phyloP scores from a whole-genome alignment of 176 grass and related monocot genomes.

The Hyparrhenia diplandra region DNA sequence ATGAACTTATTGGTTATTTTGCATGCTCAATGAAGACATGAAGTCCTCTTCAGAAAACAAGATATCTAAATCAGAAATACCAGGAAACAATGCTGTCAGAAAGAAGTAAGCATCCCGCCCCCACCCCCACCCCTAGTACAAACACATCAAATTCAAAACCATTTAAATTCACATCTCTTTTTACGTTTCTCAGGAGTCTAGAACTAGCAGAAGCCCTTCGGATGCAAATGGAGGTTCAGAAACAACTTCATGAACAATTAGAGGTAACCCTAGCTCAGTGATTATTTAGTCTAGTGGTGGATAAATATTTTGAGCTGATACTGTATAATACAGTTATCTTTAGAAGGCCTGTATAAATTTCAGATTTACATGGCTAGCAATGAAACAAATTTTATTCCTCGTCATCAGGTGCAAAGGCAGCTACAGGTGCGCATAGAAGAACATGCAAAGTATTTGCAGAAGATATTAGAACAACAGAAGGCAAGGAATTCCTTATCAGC shows the following conservation, averaged over 20 bases:
- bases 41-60: constrained; percentile 52
- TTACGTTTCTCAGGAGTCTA: constrained; percentile 33
- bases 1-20: constrained; percentile 1
- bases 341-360: not conserved
- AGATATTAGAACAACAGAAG: constrained; percentile 74
- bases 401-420: constrained; percentile 64
- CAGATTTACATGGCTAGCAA: not conserved
- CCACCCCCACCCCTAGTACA: not conserved
- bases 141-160: not conserved
- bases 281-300: not conserved
- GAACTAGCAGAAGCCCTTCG: constrained; percentile 68
- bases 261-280: constrained; percentile 38
- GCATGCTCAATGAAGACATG: constrained; percentile 45
- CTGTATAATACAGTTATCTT: not conserved
- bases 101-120: constrained; percentile 55
- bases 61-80: constrained; percentile 26
- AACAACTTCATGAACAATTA: constrained; percentile 82
- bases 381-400: not conserved
- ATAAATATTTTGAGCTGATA: not conserved
- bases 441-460: constrained; percentile 77
- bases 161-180: not conserved
- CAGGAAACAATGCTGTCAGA: constrained; percentile 25
- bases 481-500: constrained; percentile 26
- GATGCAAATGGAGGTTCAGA: constrained; percentile 91
- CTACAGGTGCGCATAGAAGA: constrained; percentile 80